Conservation (phyloP, 176 grass and related monocot genomes). For the Bromus sterilis region DNA sequence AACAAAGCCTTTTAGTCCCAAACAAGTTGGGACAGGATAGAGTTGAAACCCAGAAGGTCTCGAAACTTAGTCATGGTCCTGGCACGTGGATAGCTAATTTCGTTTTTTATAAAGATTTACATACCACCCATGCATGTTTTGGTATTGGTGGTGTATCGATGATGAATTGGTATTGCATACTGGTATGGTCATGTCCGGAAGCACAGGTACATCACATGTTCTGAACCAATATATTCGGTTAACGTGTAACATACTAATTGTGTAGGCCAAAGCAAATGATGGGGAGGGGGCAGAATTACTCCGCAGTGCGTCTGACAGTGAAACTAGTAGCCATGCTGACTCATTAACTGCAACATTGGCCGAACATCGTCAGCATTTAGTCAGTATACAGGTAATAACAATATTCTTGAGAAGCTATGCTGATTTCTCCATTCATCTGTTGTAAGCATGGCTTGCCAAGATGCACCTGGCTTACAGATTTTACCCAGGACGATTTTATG, state of each 20-base stretch:
- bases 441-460: neutral
- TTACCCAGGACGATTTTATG: constrained; percentile 10
- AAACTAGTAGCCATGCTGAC: constrained; percentile 74
- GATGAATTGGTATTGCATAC: neutral
- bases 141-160: neutral
- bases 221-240: neutral
- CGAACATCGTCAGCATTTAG: constrained; percentile 96
- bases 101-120: neutral
- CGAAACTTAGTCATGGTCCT: too few species aligned
- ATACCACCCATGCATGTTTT: neutral
- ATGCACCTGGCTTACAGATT: neutral
- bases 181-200: neutral
- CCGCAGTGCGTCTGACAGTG: constrained; percentile 54
- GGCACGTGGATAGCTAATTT: too few species aligned
- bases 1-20: too few species aligned
- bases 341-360: constrained; percentile 85
- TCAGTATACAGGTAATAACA: constrained; percentile 92
- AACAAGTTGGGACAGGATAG: too few species aligned
- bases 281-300: constrained; percentile 96
- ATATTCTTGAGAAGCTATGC: neutral
- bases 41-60: too few species aligned
- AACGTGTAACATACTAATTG: constrained; percentile 10
- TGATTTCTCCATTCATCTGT: neutral
- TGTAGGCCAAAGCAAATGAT: constrained; percentile 91
- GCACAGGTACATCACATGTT: neutral